Evolutionary conservation across 352 stramenopile species (phyloP).

Genomic region (Globisporangium nunn): DNA sequence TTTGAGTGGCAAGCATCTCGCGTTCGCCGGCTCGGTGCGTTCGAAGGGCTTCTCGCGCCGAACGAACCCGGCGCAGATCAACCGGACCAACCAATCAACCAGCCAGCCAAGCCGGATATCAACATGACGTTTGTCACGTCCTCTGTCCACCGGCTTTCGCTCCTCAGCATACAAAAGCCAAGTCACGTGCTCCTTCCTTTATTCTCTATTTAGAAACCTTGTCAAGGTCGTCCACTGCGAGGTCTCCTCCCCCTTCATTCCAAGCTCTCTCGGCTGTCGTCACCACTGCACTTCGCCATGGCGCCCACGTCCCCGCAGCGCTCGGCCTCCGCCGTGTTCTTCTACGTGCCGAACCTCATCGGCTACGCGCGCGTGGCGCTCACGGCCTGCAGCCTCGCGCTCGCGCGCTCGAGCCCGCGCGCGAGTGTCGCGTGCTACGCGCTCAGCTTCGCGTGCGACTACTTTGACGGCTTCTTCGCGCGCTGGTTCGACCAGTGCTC

Average conservation of each 20-base stretch:
- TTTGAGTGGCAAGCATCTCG: too few relatives aligned
- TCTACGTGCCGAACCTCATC: slow-evolving; percentile 97
- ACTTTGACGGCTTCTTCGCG: slow-evolving; percentile 97
- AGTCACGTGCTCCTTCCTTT: too few relatives aligned
- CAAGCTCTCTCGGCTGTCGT: neutral
- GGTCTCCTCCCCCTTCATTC: neutral
- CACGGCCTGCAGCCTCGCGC: slow-evolving; percentile 80
- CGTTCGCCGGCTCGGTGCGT: too few relatives aligned
- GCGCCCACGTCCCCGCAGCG: slow-evolving; percentile 10
- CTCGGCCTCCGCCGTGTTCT: slow-evolving; percentile 79
- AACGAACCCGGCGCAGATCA: too few relatives aligned
- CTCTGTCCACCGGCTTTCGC: too few relatives aligned
- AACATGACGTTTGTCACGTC: too few relatives aligned
- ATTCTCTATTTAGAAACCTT: neutral
- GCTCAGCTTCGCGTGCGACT: slow-evolving; percentile 95
- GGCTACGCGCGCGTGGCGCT: slow-evolving; percentile 90
- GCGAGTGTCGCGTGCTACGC: slow-evolving; percentile 88
- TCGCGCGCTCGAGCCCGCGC: slow-evolving; percentile 65
- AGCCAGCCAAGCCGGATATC: too few relatives aligned
- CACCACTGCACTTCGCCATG: neutral
- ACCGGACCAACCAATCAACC: too few relatives aligned
- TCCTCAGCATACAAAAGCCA: too few relatives aligned
- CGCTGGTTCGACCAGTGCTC: slow-evolving; percentile 95
- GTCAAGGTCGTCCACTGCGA: neutral
- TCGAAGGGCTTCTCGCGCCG: too few relatives aligned